phyloP scores from a whole-genome alignment of 2,329 filamentous ascomycete genomes.

The Penicillium glabrum region DNA sequence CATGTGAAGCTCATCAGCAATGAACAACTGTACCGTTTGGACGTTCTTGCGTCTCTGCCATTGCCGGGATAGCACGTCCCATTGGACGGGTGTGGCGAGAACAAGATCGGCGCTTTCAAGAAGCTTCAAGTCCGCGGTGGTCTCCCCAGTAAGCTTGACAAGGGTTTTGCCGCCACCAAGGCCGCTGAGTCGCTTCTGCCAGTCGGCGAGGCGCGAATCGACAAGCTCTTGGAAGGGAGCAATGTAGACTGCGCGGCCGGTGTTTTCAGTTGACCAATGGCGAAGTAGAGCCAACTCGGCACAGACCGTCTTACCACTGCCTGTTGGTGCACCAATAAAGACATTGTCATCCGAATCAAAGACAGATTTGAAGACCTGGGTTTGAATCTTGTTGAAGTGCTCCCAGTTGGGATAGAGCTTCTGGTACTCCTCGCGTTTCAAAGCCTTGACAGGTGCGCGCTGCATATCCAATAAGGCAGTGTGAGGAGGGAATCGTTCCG shows the following conservation, averaged over 20 bases:
- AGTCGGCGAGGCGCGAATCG: constrained; percentile 77
- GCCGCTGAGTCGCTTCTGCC: constrained; percentile 72
- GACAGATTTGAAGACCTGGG: constrained; percentile 92
- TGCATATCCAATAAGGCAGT: constrained; percentile 91
- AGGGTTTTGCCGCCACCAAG: constrained; percentile 83
- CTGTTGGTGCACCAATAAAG: constrained; percentile 86
- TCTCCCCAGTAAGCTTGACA: constrained; percentile 91
- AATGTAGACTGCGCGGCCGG: constrained; percentile 85
- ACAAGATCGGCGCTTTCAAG: constrained; percentile 86
- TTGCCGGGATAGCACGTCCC: constrained; percentile 92
- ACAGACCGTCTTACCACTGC: constrained; percentile 94
- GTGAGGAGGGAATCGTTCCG: constrained; percentile 92
- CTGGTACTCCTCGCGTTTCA: constrained; percentile 82
- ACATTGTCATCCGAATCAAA: constrained; percentile 92
- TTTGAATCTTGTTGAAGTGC: constrained; percentile 96
- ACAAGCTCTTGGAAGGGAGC: constrained; percentile 93
- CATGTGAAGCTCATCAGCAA: constrained; percentile 93
- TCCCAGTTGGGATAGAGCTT: constrained; percentile 79
- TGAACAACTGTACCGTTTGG: constrained; percentile 83
- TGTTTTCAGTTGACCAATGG: constrained; percentile 73
- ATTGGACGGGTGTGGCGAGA: constrained; percentile 87
- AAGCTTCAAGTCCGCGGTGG: constrained; percentile 82
- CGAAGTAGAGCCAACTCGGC: constrained; percentile 90
- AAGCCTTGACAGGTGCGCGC: constrained; percentile 79
- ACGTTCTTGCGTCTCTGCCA: constrained; percentile 98